Evolutionary conservation across 352 stramenopile species (phyloP).

Genomic region (Globisporangium cylindrosporum): DNA sequence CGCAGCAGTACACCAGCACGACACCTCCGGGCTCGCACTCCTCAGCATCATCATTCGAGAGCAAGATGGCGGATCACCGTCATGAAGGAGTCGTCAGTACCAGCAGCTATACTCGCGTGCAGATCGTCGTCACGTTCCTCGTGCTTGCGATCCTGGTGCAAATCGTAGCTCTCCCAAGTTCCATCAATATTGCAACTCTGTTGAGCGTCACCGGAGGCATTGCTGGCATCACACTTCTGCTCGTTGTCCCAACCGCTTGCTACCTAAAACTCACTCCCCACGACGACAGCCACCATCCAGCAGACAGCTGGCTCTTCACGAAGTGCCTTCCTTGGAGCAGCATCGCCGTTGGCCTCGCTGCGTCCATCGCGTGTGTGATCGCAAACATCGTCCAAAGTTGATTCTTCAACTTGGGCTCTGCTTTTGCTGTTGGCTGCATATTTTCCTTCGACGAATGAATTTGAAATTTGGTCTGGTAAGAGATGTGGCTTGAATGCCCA

Average conservation of each 20-base stretch:
- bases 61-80: background rate
- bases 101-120: slow-evolving; percentile 4
- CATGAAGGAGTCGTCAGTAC: slow-evolving; percentile 8
- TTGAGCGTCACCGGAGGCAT: slow-evolving; percentile 42
- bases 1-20: slow-evolving; percentile 6
- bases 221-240: slow-evolving; percentile 37
- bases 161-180: slow-evolving; percentile 33
- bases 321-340: slow-evolving; percentile 30
- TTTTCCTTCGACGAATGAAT: background rate
- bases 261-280: slow-evolving; percentile 35
- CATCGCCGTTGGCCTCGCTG: slow-evolving; percentile 30
- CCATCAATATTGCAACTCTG: slow-evolving; percentile 23
- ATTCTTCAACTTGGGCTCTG: background rate
- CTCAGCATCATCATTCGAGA: background rate
- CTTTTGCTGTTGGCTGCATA: slow-evolving; percentile 10
- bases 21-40: slow-evolving; percentile 8
- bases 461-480: background rate
- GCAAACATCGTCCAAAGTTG: slow-evolving; percentile 22
- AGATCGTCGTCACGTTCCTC: slow-evolving; percentile 23
- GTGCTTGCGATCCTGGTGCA: slow-evolving; percentile 33
- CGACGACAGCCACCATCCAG: slow-evolving; percentile 12
- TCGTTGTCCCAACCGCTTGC: slow-evolving; percentile 48
- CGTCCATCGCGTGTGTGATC: slow-evolving; percentile 30
- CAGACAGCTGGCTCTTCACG: slow-evolving; percentile 24
- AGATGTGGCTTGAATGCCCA: background rate